phyloP scores from a whole-genome alignment of 1,139 yeast species.

The Saccharomyces hybrid region DNA sequence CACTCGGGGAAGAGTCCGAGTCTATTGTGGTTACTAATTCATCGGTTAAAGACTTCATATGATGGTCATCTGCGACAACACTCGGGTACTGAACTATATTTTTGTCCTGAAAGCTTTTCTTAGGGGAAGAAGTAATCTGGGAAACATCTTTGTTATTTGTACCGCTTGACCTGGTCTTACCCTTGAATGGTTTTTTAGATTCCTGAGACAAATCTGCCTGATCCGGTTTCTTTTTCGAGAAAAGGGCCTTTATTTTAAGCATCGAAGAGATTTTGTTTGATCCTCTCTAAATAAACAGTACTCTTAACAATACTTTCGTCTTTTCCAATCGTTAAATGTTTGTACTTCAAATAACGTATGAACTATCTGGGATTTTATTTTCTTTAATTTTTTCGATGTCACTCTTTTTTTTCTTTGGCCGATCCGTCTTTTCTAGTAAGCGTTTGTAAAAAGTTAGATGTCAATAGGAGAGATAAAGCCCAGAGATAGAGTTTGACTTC shows the following conservation, averaged over 20 bases:
- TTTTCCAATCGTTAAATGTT: neutral
- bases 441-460: neutral
- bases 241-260: conserved; percentile 34
- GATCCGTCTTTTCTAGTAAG: neutral
- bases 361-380: neutral
- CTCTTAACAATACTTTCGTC: neutral
- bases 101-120: neutral
- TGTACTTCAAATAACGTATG: neutral
- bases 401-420: neutral
- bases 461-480: neutral
- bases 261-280: conserved; percentile 10
- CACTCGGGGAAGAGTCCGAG: neutral
- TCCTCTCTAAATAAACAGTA: neutral
- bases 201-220: neutral
- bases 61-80: neutral
- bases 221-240: conserved; percentile 2
- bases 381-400: neutral
- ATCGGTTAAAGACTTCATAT: neutral
- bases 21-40: neutral
- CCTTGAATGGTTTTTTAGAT: neutral
- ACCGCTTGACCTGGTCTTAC: neutral
- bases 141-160: neutral
- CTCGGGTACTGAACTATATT: neutral
- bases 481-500: neutral
- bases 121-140: neutral